Evolutionary conservation across 176 grass and related monocot species (phyloP).

Genomic region (Urochloa ruziziensis): DNA sequence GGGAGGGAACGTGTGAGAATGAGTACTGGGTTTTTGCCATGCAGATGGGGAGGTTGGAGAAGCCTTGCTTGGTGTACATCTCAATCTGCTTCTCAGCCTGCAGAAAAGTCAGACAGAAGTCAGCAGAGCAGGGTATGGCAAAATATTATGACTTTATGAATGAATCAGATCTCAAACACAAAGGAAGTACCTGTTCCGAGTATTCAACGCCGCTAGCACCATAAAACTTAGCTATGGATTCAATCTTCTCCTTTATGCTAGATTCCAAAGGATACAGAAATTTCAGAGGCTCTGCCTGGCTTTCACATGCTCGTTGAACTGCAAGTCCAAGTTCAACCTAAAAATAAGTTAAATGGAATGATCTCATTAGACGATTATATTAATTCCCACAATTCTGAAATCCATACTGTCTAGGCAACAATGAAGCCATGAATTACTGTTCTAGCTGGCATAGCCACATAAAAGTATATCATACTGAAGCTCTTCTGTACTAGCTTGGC

Average conservation of each 20-base stretch:
- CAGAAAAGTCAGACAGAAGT: constrained; percentile 2
- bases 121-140: neutral
- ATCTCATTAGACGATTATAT: neutral
- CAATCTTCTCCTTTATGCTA: constrained; percentile 96
- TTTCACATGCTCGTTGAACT: constrained; percentile 92
- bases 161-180: neutral
- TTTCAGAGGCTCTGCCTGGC: constrained; percentile 61
- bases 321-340: constrained; percentile 92
- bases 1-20: constrained; percentile 77
- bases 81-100: constrained; percentile 94
- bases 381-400: neutral
- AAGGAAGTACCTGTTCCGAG: constrained; percentile 70
- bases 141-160: neutral
- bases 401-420: neutral
- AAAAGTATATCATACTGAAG: neutral
- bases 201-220: constrained; percentile 87
- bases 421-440: neutral
- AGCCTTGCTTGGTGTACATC: constrained; percentile 91
- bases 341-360: constrained; percentile 18
- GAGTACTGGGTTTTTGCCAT: constrained; percentile 99
- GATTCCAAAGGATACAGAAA: constrained; percentile 85
- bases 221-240: constrained; percentile 86
- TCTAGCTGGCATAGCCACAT: neutral
- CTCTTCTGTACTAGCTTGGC: neutral
- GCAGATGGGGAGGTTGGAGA: constrained; percentile 92